These are phyloP conservation scores for Starmera caribaea DNA, from an alignment of 805 yeast genomes.

Conservation along the genomic window DNA sequence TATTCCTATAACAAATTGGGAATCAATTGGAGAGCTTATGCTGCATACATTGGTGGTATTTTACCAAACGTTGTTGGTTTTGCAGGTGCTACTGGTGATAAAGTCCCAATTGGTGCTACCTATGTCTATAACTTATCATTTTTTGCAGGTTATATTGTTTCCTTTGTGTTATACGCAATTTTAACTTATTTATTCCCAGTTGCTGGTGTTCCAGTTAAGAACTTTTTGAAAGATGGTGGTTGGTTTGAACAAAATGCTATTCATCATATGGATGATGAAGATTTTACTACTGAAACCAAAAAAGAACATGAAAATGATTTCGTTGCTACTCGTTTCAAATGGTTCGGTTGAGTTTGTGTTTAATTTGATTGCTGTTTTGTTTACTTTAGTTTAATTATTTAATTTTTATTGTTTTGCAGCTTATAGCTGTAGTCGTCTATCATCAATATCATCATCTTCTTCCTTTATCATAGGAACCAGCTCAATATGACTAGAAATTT, in stretches of 20 bases:
- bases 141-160: slow-evolving; percentile 61
- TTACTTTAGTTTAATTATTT: too few relatives aligned
- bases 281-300: slow-evolving; percentile 34
- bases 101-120: slow-evolving; percentile 73
- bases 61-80: slow-evolving; percentile 82
- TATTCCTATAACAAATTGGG: slow-evolving; percentile 61
- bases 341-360: too few relatives aligned
- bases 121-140: slow-evolving; percentile 65
- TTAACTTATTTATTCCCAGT: slow-evolving; percentile 47
- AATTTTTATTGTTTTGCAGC: too few relatives aligned
- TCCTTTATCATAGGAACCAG: too few relatives aligned
- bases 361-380: too few relatives aligned
- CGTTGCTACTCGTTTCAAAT: too few relatives aligned
- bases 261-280: slow-evolving; percentile 56
- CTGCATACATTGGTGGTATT: slow-evolving; percentile 73
- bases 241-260: slow-evolving; percentile 60
- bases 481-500: too few relatives aligned
- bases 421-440: too few relatives aligned
- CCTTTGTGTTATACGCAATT: slow-evolving; percentile 45
- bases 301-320: background rate
- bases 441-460: too few relatives aligned
- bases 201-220: slow-evolving; percentile 30
- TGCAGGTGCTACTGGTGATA: slow-evolving; percentile 72
- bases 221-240: slow-evolving; percentile 35
- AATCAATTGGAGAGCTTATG: slow-evolving; percentile 75